A percentile compares a stretch with the other conserved stretches of the same genome.
phyloP scores from a whole-genome alignment of 2,329 filamentous ascomycete species.

The Diaporthe batatas region DNA sequence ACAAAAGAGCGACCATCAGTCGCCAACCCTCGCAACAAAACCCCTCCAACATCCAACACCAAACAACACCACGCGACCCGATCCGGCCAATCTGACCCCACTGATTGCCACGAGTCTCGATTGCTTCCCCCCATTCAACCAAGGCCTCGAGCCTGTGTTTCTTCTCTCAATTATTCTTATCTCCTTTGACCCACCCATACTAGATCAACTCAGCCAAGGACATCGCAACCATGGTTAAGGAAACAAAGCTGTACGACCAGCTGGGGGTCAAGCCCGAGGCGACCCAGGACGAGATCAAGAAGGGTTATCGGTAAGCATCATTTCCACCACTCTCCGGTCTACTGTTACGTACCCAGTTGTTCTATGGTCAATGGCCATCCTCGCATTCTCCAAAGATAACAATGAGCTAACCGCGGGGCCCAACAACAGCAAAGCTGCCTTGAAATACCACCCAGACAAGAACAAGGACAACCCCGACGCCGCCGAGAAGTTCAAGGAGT shows the following conservation, averaged over 20 bases:
- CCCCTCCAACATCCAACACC: neutral
- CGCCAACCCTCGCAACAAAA: neutral
- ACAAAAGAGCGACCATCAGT: slow-evolving; percentile 16
- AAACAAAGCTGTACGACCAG: slow-evolving; percentile 94
- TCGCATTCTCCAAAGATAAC: neutral
- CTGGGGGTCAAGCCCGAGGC: slow-evolving; percentile 84
- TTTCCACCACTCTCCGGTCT: neutral
- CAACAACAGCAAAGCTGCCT: slow-evolving; percentile 78
- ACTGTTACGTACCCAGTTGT: neutral
- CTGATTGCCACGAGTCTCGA: slow-evolving; percentile 18
- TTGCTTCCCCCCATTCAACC: slow-evolving; percentile 18
- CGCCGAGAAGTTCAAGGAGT: slow-evolving; percentile 96
- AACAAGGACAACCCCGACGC: slow-evolving; percentile 92
- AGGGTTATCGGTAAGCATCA: slow-evolving; percentile 82
- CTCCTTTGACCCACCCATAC: neutral
- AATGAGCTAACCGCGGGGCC: slow-evolving; percentile 52
- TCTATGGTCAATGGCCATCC: neutral
- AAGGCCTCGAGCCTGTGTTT: slow-evolving; percentile 37
- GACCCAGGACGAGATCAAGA: slow-evolving; percentile 95
- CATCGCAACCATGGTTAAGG: slow-evolving; percentile 81
- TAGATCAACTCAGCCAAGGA: neutral
- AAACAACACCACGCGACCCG: slow-evolving; percentile 29
- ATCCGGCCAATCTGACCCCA: slow-evolving; percentile 27
- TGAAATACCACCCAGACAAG: slow-evolving; percentile 98
- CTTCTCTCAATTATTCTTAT: neutral